Base-by-base conservation (phyloP, 768 basidiomycete species). In the Termitomyces sp. region DNA sequence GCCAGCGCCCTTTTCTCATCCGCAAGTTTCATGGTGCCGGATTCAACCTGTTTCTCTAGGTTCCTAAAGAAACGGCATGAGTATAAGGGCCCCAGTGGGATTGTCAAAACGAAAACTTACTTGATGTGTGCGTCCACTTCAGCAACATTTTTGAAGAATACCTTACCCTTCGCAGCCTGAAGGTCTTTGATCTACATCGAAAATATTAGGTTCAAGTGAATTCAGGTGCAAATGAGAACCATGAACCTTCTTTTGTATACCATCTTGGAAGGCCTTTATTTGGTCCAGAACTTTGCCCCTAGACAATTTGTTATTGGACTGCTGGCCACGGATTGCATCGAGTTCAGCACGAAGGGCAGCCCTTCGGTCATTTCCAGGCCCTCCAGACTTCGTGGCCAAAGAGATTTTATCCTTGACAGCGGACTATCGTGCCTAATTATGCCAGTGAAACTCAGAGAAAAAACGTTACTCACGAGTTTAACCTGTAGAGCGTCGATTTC, bases 1-100 rank as follows among this genome's bases (percentile, higher is more conserved):
- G 85, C 83, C n/a, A 99, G 82, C 5, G 95, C 92, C 56, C 94
- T 88, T 77, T 97, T 98, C 76, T 99, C 97, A 60, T 97, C 96
- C 32, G 88, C 94, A 61, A 98, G 82, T 71, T 93, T 97, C 83
- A 99, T 82, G 61, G 68, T 85, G 31, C 96, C 96, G 5, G 92
- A 92, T 71, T 98, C 96, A 57, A 99, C 88, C 71, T 94, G 91
- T 70, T 85, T 89, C 54, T 98, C 92, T 62, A 97, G 79, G 63
- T 87, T 80, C 67, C 94, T 96, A 57, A 51, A 37, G 60, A 63
- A 62, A 47, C 62, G 53, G 36, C 60, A 45, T 59, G 60, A 65
- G 58, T 61, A 63, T 43, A 60, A 45, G 46, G 51, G 60, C 32
- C 25, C 50, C 42, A 14, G n/a, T 15, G 1, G 55, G 52, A 54